Conservation (phyloP, 1,284 basidiomycete genomes). For the Papiliotrema fonsecae region DNA sequence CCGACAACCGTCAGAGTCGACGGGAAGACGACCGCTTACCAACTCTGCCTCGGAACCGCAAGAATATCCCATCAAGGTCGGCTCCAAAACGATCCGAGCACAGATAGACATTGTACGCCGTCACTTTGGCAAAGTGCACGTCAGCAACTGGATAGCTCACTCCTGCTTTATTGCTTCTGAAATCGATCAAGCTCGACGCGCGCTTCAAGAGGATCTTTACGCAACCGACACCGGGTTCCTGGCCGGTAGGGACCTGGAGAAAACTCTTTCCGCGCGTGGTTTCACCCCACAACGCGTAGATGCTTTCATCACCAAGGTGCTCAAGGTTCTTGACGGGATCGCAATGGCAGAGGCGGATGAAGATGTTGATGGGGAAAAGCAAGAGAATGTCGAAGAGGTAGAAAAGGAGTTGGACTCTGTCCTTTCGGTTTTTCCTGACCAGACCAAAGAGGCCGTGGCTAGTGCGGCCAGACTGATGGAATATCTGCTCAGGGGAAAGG, state of each 20-base stretch:
- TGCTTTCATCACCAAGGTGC: constrained; percentile 39
- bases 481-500: constrained; percentile 36
- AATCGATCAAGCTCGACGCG: constrained; percentile 34
- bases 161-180: constrained; percentile 42
- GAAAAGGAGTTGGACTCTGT: constrained; percentile 21
- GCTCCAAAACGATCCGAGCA: constrained; percentile 28
- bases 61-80: constrained; percentile 29
- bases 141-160: constrained; percentile 43
- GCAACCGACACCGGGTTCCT: constrained; percentile 37
- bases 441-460: constrained; percentile 37
- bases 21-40: constrained; percentile 15
- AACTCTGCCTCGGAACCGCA: constrained; percentile 32
- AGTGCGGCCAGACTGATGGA: constrained; percentile 33
- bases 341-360: constrained; percentile 36
- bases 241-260: constrained; percentile 30
- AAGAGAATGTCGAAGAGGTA: constrained; percentile 12
- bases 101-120: constrained; percentile 31
- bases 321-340: constrained; percentile 44
- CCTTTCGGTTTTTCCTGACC: constrained; percentile 24
- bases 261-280: constrained; percentile 20
- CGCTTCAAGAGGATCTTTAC: constrained; percentile 37
- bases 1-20: background rate
- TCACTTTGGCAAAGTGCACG: constrained; percentile 34
- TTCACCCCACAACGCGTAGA: constrained; percentile 30
- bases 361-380: constrained; percentile 6